phyloP scores from a whole-genome alignment of 495 filamentous ascomycete genomes.

The Aspergillus egyptiacus region DNA sequence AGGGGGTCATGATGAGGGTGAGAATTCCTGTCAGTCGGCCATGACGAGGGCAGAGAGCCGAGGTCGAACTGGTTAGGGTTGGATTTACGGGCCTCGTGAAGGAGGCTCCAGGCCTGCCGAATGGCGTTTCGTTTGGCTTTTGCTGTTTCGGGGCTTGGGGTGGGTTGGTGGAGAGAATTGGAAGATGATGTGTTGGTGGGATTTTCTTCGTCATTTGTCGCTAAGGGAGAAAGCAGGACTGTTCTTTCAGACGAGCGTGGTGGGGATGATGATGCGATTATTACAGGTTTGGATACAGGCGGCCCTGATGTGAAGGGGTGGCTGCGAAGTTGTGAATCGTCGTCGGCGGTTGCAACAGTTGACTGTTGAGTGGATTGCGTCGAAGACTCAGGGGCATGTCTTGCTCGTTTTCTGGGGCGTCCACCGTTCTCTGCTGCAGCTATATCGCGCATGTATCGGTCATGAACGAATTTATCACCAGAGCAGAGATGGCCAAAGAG shows the following conservation, averaged over 20 bases:
- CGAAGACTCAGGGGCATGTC: conserved; percentile 20
- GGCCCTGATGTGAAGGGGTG: background rate
- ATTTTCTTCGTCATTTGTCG: conserved; percentile 8
- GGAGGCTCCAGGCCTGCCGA: conserved; percentile 24
- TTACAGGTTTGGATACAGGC: background rate
- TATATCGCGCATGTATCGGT: conserved; percentile 52
- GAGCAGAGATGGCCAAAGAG: conserved; percentile 72
- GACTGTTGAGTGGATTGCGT: conserved; percentile 23
- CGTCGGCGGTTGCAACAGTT: conserved; percentile 12
- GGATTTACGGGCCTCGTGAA: conserved; percentile 18
- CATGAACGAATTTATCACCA: conserved; percentile 55
- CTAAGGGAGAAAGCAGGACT: conserved; percentile 10
- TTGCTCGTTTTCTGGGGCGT: conserved; percentile 23
- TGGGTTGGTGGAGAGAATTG: background rate
- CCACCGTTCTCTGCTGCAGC: conserved; percentile 14
- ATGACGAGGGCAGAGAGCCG: conserved; percentile 30
- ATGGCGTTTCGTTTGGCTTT: conserved; percentile 23
- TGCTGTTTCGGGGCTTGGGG: conserved; percentile 1
- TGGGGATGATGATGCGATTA: background rate
- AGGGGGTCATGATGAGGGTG: too few species aligned
- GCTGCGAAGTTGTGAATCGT: background rate
- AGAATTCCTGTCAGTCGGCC: conserved; percentile 14
- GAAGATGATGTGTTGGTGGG: background rate
- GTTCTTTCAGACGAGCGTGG: background rate
- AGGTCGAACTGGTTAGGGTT: conserved; percentile 17